phyloP scores from a whole-genome alignment of 345 rosid species.

The Nasturtium officinale region DNA sequence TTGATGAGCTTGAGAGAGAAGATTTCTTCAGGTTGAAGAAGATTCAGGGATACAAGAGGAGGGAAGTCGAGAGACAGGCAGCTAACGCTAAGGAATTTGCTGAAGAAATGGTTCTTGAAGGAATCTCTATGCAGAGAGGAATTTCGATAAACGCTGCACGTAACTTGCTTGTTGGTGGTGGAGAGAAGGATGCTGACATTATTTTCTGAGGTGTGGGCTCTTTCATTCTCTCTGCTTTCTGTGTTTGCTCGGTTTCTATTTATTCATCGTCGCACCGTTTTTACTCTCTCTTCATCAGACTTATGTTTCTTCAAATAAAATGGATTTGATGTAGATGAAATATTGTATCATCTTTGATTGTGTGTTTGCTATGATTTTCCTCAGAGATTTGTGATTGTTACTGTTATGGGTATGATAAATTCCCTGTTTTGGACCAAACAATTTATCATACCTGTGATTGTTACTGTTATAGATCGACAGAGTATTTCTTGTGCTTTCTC shows the following conservation, averaged over 20 bases:
- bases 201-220: conserved; percentile 59
- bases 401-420: conserved; percentile 11
- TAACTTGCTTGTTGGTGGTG: conserved; percentile 57
- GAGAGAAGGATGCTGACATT: conserved; percentile 75
- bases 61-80: conserved; percentile 65
- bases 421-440: conserved; percentile 23
- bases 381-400: conserved; percentile 32
- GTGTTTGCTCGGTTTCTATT: conserved; percentile 23
- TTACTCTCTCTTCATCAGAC: conserved; percentile 21
- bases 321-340: conserved; percentile 40
- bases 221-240: conserved; percentile 20
- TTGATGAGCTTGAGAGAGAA: conserved; percentile 94
- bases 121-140: conserved; percentile 72
- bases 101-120: conserved; percentile 69
- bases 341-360: conserved; percentile 43
- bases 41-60: conserved; percentile 82
- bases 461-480: neutral
- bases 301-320: conserved; percentile 27
- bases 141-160: conserved; percentile 66
- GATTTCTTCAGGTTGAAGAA: conserved; percentile 93
- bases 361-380: conserved; percentile 23
- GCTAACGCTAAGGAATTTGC: conserved; percentile 60
- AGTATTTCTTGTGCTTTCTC: conserved; percentile 10
- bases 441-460: too few relatives aligned
- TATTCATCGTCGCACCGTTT: neutral